These are phyloP conservation scores for Daedaleopsis sinensis DNA, from an alignment of 768 basidiomycete genomes.

Conservation along the genomic window DNA sequence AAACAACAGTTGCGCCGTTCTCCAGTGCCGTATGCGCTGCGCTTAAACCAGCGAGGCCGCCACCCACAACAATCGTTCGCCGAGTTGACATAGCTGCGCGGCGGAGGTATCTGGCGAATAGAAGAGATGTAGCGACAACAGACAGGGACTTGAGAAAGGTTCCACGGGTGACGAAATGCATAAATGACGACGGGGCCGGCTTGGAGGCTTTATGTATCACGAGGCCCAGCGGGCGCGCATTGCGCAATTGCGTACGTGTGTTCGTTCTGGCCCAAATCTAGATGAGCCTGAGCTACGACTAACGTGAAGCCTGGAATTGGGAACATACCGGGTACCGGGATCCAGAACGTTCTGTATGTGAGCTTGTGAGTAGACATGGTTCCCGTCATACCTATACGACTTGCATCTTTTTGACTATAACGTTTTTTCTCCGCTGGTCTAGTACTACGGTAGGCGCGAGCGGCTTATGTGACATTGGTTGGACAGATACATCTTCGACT, in stretches of 20 bases:
- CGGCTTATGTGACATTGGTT: too few species aligned
- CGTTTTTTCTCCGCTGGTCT: too few species aligned
- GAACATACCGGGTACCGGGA: too few species aligned
- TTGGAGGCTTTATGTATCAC: not conserved
- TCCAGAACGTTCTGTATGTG: too few species aligned
- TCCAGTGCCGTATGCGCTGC: conserved; percentile 97
- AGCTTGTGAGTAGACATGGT: too few species aligned
- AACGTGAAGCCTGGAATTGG: too few species aligned
- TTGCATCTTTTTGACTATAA: too few species aligned
- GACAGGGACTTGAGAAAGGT: not conserved
- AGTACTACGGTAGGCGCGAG: too few species aligned
- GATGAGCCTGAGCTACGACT: not conserved
- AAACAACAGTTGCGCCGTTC: conserved; percentile 89
- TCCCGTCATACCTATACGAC: too few species aligned
- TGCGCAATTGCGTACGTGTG: not conserved
- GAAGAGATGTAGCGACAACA: not conserved
- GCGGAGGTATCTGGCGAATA: not conserved
- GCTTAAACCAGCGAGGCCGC: conserved; percentile 92
- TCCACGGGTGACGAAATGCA: not conserved
- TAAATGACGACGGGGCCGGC: not conserved
- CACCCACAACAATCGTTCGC: conserved; percentile 81
- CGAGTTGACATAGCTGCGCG: not conserved
- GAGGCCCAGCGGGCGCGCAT: not conserved
- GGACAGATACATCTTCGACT: too few species aligned
- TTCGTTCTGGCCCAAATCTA: not conserved